Percentiles rank a stretch among this genome's conserved stretches.
These are phyloP conservation scores for Monotropa hypopitys DNA, from an alignment of 179 eudicot genomes.

Conservation along the genomic window DNA sequence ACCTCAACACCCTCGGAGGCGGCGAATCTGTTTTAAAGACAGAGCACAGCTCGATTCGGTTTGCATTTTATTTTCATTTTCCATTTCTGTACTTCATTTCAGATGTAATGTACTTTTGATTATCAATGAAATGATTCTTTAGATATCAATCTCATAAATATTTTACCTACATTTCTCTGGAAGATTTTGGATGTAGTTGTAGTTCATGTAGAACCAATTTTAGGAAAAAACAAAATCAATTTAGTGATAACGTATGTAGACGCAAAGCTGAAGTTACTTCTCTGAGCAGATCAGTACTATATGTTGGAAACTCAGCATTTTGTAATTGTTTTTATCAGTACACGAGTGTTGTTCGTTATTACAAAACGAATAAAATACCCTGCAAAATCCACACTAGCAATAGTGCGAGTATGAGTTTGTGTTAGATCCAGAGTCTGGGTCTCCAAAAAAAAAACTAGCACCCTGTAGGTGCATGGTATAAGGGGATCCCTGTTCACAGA, in stretches of 20 bases:
- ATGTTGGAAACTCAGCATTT: neutral
- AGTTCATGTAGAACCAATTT: neutral
- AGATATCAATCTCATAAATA: too few relatives aligned
- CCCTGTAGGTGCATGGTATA: neutral
- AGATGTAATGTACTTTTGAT: too few relatives aligned
- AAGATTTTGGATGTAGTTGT: too few relatives aligned
- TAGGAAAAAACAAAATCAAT: too few relatives aligned
- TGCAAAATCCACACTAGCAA: constrained; percentile 10
- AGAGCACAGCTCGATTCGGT: too few relatives aligned
- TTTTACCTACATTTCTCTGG: too few relatives aligned
- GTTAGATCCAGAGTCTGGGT: neutral
- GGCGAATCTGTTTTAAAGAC: too few relatives aligned
- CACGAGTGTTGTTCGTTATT: neutral
- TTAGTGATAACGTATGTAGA: neutral
- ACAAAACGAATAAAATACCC: neutral
- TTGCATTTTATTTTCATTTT: too few relatives aligned
- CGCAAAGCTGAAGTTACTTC: neutral
- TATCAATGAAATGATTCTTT: too few relatives aligned
- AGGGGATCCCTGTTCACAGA: constrained; percentile 3
- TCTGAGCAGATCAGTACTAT: neutral
- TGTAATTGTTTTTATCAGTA: neutral
- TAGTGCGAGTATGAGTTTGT: neutral
- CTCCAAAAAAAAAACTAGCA: neutral
- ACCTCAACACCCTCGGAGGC: too few relatives aligned
- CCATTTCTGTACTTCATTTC: too few relatives aligned